Conservation (phyloP, 495 filamentous ascomycete genomes). For the Aspergillus sclerotioniger region DNA sequence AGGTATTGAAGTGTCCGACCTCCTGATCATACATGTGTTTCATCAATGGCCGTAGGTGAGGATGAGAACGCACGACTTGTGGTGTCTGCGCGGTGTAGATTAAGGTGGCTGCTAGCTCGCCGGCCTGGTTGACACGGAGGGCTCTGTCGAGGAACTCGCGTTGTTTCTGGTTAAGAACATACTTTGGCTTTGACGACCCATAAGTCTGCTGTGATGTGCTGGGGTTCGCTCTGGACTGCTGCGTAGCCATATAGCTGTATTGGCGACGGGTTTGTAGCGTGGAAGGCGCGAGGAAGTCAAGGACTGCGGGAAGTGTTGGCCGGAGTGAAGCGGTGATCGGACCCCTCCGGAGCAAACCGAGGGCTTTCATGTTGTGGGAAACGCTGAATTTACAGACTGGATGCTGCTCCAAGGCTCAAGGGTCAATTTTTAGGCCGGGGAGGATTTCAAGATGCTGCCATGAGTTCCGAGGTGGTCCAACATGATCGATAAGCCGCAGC, state of each 20-base stretch:
- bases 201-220: constrained; percentile 9
- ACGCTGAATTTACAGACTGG: not conserved
- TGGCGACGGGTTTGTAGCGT: constrained; percentile 25
- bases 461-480: constrained; percentile 19
- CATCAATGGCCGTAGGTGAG: constrained; percentile 86
- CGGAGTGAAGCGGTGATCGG: constrained; percentile 19
- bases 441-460: not conserved
- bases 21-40: constrained; percentile 99
- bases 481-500: constrained; percentile 11
- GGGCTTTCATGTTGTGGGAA: not conserved
- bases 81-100: constrained; percentile 83
- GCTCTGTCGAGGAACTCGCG: constrained; percentile 75
- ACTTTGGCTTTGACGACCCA: constrained; percentile 44
- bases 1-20: constrained; percentile 77
- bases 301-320: constrained; percentile 22
- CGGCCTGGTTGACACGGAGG: constrained; percentile 86
- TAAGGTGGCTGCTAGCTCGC: constrained; percentile 80
- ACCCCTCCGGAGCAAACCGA: constrained; percentile 21
- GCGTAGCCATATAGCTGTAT: constrained; percentile 30
- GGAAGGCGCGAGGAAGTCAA: constrained; percentile 46
- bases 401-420: not conserved
- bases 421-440: not conserved
- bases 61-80: constrained; percentile 70
- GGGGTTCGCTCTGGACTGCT: constrained; percentile 1
- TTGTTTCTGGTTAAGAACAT: constrained; percentile 67